Evolutionary conservation across 768 basidiomycete species (phyloP).

Genomic region (Lactarius indigo): DNA sequence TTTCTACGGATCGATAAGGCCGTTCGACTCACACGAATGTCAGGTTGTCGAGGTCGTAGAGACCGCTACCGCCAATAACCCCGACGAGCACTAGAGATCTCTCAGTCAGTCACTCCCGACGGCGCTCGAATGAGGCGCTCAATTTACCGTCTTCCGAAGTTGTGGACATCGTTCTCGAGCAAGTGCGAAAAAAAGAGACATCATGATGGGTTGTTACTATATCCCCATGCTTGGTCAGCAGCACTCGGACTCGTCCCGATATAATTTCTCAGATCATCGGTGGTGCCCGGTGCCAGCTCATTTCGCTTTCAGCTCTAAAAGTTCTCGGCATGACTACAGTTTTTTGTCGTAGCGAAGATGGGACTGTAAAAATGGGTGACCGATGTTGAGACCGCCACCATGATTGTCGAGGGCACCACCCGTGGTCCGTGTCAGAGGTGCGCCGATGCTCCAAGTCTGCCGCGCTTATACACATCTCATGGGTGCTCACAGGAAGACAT

Average conservation of each 20-base stretch:
- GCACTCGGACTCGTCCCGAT: background rate
- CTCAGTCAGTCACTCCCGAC: background rate
- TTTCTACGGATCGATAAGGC: background rate
- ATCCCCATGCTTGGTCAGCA: conserved; percentile 1
- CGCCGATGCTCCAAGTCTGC: too few species aligned
- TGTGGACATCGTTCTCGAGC: conserved; percentile 3
- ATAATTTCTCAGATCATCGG: background rate
- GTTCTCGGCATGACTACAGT: background rate
- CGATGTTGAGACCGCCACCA: conserved; percentile 42
- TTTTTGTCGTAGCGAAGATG: background rate
- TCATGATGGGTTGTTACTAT: conserved; percentile 3
- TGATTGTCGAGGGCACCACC: conserved; percentile 20
- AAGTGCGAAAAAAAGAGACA: background rate
- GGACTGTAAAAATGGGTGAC: background rate
- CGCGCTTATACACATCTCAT: background rate
- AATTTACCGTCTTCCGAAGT: conserved; percentile 10
- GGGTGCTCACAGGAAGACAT: conserved; percentile 28
- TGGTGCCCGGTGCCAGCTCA: background rate
- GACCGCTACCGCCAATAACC: conserved; percentile 87
- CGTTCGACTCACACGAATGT: conserved; percentile 66
- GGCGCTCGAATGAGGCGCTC: too few species aligned
- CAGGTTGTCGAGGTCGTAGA: conserved; percentile 92
- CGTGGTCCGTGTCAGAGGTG: too few species aligned
- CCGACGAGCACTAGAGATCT: conserved; percentile 64
- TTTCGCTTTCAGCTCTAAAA: background rate